phyloP scores from a whole-genome alignment of 371 early-diverging fungal species.

The Mortierella polycephala region DNA sequence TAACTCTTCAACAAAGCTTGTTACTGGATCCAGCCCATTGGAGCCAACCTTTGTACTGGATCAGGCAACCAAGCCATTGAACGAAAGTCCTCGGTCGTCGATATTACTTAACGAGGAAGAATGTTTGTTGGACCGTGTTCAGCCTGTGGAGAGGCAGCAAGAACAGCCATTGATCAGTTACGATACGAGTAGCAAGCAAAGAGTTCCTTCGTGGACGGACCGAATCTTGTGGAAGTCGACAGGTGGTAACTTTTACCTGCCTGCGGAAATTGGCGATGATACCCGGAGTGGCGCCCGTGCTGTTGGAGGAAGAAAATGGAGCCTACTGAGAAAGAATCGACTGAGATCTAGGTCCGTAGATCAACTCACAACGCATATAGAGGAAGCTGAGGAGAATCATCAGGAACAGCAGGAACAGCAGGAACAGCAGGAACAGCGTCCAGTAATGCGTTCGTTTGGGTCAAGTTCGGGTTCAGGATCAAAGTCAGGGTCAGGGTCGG shows the following conservation, averaged over 20 bases:
- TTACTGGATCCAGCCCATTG: no score
- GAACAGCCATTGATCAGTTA: constrained; percentile 55
- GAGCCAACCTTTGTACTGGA: no score
- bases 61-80: no score
- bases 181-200: constrained; percentile 82
- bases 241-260: constrained; percentile 35
- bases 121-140: constrained; percentile 6
- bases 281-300: constrained; percentile 15
- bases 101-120: background rate
- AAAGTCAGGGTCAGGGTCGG: background rate
- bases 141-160: constrained; percentile 11
- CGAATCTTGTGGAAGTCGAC: constrained; percentile 79
- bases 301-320: constrained; percentile 20
- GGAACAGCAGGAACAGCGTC: no score
- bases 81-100: background rate
- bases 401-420: background rate
- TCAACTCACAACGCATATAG: background rate
- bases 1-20: no score
- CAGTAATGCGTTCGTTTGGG: no score
- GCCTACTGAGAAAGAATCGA: constrained; percentile 22
- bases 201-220: constrained; percentile 94
- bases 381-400: background rate
- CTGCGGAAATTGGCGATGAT: constrained; percentile 39
- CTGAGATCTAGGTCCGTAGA: background rate
- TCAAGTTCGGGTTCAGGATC: background rate